phyloP scores from a whole-genome alignment of 176 grass and related monocot species.

The Musa acuminata region DNA sequence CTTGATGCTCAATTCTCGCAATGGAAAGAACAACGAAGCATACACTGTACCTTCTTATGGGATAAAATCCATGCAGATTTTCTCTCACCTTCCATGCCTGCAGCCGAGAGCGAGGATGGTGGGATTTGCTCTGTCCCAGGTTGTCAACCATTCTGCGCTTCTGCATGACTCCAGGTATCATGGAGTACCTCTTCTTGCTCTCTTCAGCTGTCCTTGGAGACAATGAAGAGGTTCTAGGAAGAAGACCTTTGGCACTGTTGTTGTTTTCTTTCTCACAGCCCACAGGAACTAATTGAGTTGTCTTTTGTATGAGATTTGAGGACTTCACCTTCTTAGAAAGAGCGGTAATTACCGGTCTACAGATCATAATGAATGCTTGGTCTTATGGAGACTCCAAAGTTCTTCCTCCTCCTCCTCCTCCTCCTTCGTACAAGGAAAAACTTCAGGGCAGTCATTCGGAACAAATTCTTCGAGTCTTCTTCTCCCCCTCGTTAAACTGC shows the following conservation, averaged over 20 bases:
- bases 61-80: not conserved
- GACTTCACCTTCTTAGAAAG: no score
- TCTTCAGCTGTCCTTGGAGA: not conserved
- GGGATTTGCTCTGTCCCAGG: conserved; percentile 10
- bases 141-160: conserved; percentile 1
- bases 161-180: not conserved
- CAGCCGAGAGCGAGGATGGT: not conserved
- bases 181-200: not conserved
- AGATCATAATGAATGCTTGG: no score
- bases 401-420: no score
- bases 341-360: no score
- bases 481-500: no score
- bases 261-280: not conserved
- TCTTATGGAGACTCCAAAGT: no score
- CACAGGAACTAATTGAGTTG: not conserved
- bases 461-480: no score
- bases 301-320: no score
- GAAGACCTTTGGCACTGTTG: not conserved
- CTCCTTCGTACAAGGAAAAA: no score
- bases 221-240: not conserved
- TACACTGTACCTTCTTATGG: not conserved
- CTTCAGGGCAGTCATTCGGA: no score
- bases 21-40: not conserved
- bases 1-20: not conserved
- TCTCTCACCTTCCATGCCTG: not conserved